phyloP scores from a whole-genome alignment of 23 red algal genomes.

The Gracilariopsis chorda region DNA sequence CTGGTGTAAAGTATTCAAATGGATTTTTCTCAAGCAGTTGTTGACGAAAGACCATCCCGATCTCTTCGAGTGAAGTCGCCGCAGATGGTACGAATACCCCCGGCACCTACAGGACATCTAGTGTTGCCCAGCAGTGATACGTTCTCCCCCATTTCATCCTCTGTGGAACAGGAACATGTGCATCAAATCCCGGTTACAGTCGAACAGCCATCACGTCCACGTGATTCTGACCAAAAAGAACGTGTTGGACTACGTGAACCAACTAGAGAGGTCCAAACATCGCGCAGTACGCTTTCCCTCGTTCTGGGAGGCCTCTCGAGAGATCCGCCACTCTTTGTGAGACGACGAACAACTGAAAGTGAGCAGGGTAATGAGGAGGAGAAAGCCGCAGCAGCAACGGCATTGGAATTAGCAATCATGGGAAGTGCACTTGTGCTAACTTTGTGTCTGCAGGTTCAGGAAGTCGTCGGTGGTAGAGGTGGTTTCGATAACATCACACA shows the following conservation, averaged over 20 bases:
- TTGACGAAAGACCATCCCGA: no score
- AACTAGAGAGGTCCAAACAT: neutral
- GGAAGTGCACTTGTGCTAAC: slow-evolving; percentile 25
- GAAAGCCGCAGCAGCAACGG: neutral
- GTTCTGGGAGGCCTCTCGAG: neutral
- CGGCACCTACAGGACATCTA: neutral
- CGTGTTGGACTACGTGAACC: neutral
- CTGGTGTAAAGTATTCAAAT: no score
- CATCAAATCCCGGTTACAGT: neutral
- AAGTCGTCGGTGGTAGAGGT: slow-evolving; percentile 2
- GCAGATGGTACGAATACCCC: neutral
- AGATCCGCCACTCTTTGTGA: neutral
- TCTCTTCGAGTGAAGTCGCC: no score
- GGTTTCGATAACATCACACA: neutral
- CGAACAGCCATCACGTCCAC: neutral
- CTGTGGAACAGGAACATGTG: neutral
- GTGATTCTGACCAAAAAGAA: neutral
- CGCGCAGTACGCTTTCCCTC: neutral
- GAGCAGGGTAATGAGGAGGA: neutral
- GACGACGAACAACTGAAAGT: neutral
- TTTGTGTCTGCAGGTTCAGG: slow-evolving; percentile 1
- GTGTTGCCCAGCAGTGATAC: neutral
- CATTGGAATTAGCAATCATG: slow-evolving; percentile 6
- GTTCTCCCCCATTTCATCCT: neutral
- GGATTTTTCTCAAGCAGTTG: no score